Evolutionary conservation across 2,329 filamentous ascomycete species (phyloP).

Genomic region (Pseudogymnoascus sp.): DNA sequence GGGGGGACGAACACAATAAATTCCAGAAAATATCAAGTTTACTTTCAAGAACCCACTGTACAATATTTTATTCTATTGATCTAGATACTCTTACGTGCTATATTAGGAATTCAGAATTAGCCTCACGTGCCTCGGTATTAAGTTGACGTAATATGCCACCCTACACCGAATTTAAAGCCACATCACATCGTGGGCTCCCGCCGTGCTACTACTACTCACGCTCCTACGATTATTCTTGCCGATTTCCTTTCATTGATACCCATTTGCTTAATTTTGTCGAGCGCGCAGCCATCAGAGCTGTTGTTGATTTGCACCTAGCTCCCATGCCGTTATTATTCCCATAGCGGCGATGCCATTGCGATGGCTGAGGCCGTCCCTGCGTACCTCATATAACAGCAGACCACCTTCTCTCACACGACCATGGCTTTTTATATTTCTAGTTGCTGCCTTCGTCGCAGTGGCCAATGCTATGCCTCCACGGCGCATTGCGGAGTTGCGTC

Average conservation of each 20-base stretch:
- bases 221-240: neutral
- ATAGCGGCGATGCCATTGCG: slow-evolving; percentile 28
- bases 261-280: slow-evolving; percentile 2
- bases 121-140: neutral
- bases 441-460: slow-evolving; percentile 20
- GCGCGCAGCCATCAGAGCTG: neutral
- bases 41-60: neutral
- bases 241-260: neutral
- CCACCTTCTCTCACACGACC: slow-evolving; percentile 15
- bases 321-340: slow-evolving; percentile 1
- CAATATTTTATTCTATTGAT: neutral
- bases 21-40: neutral
- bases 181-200: neutral
- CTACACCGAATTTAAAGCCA: neutral
- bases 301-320: neutral
- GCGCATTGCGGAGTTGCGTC: slow-evolving; percentile 46
- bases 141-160: slow-evolving; percentile 5
- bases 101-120: neutral
- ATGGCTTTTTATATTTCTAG: slow-evolving; percentile 20
- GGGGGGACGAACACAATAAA: neutral
- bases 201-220: neutral
- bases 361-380: slow-evolving; percentile 22
- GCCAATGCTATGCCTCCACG: slow-evolving; percentile 42
- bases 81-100: neutral
- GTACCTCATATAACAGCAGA: slow-evolving; percentile 17